Evolutionary conservation across 495 filamentous ascomycete species (phyloP).

Genomic region (Corynascus novoguineensis): DNA sequence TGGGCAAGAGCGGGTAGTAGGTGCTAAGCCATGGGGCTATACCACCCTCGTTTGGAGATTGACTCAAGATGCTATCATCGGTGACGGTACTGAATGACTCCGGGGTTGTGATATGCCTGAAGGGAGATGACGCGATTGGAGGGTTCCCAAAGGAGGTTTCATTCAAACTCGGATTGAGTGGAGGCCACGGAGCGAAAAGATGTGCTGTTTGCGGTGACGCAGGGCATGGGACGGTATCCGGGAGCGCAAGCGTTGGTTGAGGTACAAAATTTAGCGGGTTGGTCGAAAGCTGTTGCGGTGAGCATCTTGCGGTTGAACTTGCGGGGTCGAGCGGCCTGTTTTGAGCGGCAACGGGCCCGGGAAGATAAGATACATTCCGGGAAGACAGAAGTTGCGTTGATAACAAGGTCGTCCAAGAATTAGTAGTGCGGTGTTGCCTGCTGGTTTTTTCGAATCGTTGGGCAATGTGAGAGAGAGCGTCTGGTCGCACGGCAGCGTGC

Average conservation of each 20-base stretch:
- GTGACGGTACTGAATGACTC: neutral
- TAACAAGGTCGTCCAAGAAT: neutral
- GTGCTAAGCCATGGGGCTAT: neutral
- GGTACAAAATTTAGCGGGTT: neutral
- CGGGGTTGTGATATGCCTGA: neutral
- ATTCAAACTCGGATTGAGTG: neutral
- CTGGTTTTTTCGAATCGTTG: neutral
- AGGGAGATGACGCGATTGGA: neutral
- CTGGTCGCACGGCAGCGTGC: neutral
- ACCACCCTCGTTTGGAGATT: neutral
- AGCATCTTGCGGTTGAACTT: neutral
- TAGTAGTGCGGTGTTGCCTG: neutral
- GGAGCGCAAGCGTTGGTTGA: neutral
- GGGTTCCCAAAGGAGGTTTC: neutral
- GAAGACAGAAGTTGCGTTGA: neutral
- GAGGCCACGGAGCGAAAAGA: neutral
- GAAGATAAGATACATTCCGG: neutral
- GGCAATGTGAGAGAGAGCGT: neutral
- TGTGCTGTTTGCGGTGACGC: neutral
- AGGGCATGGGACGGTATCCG: neutral
- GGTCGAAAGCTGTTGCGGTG: neutral
- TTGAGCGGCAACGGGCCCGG: neutral
- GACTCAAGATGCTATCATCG: neutral
- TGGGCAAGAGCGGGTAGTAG: neutral
- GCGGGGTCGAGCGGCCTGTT: neutral